Evolutionary conservation across 768 basidiomycete species (phyloP), one percentile per base, ranked within the genome.

Genomic region (Dacryopinax primogenitus): DNA sequence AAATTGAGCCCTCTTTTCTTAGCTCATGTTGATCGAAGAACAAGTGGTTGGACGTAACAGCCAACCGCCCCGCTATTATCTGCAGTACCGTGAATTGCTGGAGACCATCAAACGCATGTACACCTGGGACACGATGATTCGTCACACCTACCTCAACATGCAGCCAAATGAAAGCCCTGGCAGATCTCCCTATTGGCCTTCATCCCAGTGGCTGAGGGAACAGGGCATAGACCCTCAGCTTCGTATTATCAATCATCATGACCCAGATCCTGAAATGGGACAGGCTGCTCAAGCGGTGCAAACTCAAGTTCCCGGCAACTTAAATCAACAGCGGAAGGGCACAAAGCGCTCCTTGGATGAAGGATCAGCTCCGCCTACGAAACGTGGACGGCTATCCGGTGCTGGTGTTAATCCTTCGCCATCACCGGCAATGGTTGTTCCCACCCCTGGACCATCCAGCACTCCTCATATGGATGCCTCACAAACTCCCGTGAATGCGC

Each of bases 61-160:
- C 26, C 26, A 58, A 30, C 51, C 51, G 15, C 51, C 26, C 15
- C 51, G 32, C 9, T 58, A 58, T 30, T 58, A 58, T 18, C 30
- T 58, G 12, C 15, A 26, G 12, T 58, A 28, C 51, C 51, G 32
- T 7, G 11, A 28, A 32, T 30, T 58, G 12, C 21, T 58, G 26
- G 51, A 58, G 21, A 58, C 26, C 51, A 58, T 58, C 51, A 58
- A 58, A 30, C 12, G 51, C 13, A 58, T 58, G 51, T 58, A 58
- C 26, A 23, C 32, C 26, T 30, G 26, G 15, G 51, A 58, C 26
- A 58, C 26, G 26, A 28, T 4, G 9, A 58, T 58, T 30, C 32
- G 51, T 30, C 9, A 15, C 51, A 58, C 3, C 26, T 23, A 13
- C 2, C 51, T 58, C 13, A 30, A 30, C 18, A 58, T 30, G 26